phyloP scores from a whole-genome alignment of 495 filamentous ascomycete genomes.

The Friedmanniomyces simplex region DNA sequence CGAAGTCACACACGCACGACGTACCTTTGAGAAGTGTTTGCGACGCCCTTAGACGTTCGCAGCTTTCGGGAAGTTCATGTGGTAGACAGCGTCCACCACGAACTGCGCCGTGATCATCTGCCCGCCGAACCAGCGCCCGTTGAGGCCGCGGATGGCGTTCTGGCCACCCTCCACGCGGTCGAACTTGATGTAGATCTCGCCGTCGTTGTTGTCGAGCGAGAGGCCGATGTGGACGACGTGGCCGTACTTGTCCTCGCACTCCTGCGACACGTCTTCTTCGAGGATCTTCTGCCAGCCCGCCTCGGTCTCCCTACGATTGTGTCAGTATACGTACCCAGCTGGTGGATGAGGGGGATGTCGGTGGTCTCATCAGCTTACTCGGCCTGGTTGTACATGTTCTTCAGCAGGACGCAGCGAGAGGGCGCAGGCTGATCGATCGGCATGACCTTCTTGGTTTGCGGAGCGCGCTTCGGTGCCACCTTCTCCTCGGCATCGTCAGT shows the following conservation, averaged over 20 bases:
- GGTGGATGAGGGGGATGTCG: conserved; percentile 17
- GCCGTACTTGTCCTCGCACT: conserved; percentile 94
- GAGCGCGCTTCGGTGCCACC: conserved; percentile 30
- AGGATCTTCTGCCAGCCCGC: conserved; percentile 86
- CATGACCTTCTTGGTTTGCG: conserved; percentile 29
- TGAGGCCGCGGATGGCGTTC: conserved; percentile 94
- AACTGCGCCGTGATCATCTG: conserved; percentile 83
- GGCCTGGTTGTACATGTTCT: conserved; percentile 87
- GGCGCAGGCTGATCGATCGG: conserved; percentile 85
- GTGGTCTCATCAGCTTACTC: conserved; percentile 55
- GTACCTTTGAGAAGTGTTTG: conserved; percentile 1
- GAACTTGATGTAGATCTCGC: conserved; percentile 98
- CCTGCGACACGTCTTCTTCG: conserved; percentile 84
- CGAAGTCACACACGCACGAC: background rate
- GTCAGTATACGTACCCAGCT: conserved; percentile 35
- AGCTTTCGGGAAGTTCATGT: conserved; percentile 19
- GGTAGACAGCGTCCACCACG: conserved; percentile 97
- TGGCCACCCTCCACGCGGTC: conserved; percentile 88
- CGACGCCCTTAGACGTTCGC: background rate
- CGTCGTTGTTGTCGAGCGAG: conserved; percentile 74
- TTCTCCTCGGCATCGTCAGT: conserved; percentile 86
- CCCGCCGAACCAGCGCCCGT: conserved; percentile 90
- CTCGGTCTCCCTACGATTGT: conserved; percentile 60
- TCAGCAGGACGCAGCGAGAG: conserved; percentile 84
- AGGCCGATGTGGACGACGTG: conserved; percentile 95